A percentile compares a stretch with the other conserved stretches of the same genome.
phyloP scores from a whole-genome alignment of 2,329 filamentous ascomycete genomes.

The Neofusicoccum sp. region DNA sequence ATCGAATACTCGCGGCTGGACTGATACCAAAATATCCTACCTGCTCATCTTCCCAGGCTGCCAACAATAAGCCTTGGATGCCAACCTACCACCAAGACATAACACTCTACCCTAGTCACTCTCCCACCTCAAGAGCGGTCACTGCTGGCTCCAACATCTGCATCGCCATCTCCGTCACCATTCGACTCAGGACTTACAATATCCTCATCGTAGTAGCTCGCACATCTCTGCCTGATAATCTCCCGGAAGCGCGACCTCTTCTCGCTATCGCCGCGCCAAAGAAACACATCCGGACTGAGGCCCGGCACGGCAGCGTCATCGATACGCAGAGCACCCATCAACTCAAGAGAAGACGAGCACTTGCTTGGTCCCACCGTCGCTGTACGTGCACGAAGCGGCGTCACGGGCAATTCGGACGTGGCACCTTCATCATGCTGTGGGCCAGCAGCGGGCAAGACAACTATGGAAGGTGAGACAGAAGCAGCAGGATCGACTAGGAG shows the following conservation, averaged over 20 bases:
- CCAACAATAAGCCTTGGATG: no score
- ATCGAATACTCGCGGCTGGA: no score
- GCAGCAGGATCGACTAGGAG: not conserved
- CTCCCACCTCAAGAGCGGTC: no score
- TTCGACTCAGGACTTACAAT: not conserved
- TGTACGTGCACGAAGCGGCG: not conserved
- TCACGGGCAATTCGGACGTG: not conserved
- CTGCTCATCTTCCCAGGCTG: no score
- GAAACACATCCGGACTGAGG: conserved; percentile 8
- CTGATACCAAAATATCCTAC: no score
- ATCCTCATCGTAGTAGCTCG: not conserved
- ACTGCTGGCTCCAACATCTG: no score
- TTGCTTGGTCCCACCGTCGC: not conserved
- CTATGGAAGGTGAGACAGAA: no score
- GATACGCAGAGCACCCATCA: no score
- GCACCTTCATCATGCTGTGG: not conserved
- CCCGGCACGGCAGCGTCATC: not conserved
- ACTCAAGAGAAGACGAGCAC: no score
- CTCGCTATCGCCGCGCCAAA: conserved; percentile 5
- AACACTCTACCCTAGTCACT: not conserved
- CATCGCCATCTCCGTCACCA: no score
- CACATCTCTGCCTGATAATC: not conserved
- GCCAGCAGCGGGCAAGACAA: no score
- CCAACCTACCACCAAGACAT: no score
- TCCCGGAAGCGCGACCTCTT: not conserved